Base-by-base conservation (phyloP, 2,329 filamentous ascomycete species). In the Epichloe sylvatica region DNA sequence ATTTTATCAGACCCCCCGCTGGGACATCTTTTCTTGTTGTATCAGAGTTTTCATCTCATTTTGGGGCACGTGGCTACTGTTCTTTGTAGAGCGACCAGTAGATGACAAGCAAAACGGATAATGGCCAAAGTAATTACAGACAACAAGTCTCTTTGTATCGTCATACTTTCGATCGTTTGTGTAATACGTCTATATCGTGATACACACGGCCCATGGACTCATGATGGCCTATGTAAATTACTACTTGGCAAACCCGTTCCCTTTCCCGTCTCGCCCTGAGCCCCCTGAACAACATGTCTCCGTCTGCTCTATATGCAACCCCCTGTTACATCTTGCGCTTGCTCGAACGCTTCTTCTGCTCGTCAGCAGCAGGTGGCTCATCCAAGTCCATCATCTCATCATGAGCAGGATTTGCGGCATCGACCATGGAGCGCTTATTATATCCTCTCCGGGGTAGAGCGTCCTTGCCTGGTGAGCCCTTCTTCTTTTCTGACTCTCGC, bases 351-450 rank as follows among this genome's bases (percentile, higher is more conserved):
- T 74, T 77, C 67, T 69, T 73, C 53, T 62, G 69, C 42, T 75
- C 72, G 45, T 71, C 72, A 1, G 63, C 62, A 6, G 69, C 66
- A 5, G 73, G 68, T 5, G 71, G 71, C 11, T 75, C 72, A 44
- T 81, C 78, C 30, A 80, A 57, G 46, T 80, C 77, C 71, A 79
- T 77, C 41, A 67, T 71, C 53, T 75, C 73, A 33, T 72, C 71
- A 4, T 70, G 68, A 2, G 67, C 64, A 21, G 67, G 60, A 46
- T 67, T 67, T 42, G 70, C 59, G 46, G 67, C 64, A 45, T 75
- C 71, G 50, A 70, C 69, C 56, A 71, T 68, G 50, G 60, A 52
- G 21, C 65, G 59, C 56, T 67, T 67, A 50, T 59, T 61, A 30
- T 59, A 55, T 1, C 51, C 56, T 45, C 60, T 57, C 39, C 62